These are phyloP conservation scores for Trichoderma parareesei DNA, from an alignment of 495 filamentous ascomycete species.

Conservation along the genomic window DNA sequence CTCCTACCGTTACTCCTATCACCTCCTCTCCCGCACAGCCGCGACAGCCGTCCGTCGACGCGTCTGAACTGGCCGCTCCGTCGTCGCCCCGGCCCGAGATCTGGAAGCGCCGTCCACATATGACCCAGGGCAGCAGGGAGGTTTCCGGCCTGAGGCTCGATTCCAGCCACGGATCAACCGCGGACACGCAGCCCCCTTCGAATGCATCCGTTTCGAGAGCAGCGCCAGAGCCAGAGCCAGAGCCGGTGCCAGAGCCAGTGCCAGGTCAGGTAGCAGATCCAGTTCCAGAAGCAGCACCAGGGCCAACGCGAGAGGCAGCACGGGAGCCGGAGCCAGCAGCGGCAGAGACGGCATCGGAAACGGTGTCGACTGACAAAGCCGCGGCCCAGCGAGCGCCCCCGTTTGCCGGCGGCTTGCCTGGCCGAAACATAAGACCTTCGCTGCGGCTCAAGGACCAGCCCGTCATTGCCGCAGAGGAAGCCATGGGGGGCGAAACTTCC, in stretches of 20 bases:
- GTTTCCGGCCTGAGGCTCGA: conserved; percentile 37
- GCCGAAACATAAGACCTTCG: conserved; percentile 25
- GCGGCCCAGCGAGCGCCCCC: conserved; percentile 1
- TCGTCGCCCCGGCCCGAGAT: conserved; percentile 32
- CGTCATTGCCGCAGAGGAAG: background rate
- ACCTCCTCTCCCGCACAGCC: conserved; percentile 1
- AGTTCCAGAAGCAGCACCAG: background rate
- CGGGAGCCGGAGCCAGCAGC: too few species aligned
- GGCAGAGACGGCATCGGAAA: background rate
- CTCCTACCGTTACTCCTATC: too few species aligned
- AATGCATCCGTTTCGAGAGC: background rate
- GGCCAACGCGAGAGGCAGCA: background rate
- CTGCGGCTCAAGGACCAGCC: background rate
- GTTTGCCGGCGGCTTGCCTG: conserved; percentile 21
- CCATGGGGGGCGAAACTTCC: conserved; percentile 8
- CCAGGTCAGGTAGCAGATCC: too few species aligned
- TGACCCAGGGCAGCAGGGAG: conserved; percentile 30
- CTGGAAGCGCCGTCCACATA: conserved; percentile 39
- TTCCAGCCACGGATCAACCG: conserved; percentile 38
- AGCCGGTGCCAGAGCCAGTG: too few species aligned
- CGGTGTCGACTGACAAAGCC: background rate
- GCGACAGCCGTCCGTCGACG: too few species aligned
- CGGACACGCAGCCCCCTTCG: conserved; percentile 14
- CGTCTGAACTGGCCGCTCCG: conserved; percentile 13
- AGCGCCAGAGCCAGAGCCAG: background rate